Base-by-base conservation (phyloP, 1,284 basidiomycete species). In the Malassezia equina region DNA sequence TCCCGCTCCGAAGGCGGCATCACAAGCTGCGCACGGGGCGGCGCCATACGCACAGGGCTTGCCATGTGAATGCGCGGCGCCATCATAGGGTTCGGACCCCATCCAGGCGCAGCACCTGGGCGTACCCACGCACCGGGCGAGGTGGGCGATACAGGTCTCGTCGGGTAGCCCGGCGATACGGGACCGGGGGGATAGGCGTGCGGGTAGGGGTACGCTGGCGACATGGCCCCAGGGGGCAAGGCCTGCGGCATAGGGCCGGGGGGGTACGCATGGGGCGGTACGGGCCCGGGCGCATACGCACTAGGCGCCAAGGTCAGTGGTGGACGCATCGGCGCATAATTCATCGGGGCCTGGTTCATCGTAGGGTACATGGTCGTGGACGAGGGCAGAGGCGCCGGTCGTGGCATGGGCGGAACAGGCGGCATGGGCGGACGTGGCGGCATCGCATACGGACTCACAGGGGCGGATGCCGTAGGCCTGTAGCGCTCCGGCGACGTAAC, bases 21-120 rank as follows among this genome's bases (percentile, higher is more conserved):
- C 23, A 55, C 31, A n/a, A 56, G 34, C 36, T 56, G 41, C 7
- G 54, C 54, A 17, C 54, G 54, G 7, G 54, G 54, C 23, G 54
- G 54, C 2, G 41, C 41, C 12, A 43, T 43, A 15, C 15, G 41
- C 41, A 24, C 41, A 21, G 32, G 32, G 7, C 11, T 39, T 12
- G 19, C 36, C 36, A 39, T 39, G 19, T 39, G 36, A n/a, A 39
- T 19, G 8, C 36, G 36, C 36, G 36, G 19, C 11, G 36, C 15
- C 11, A 33, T 11, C 28, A 29, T 3, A 11, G 34, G 6, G 31
- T 32, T 8, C 31, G 8, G 15, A n/a, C 7, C n/a, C n/a, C n/a
- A n/a, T n/a, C n/a, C n/a, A n/a, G 32, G 32, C 32, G 11, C 32
- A 13, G 32, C 32, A 11, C 32, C 32, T n/a, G 32, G 32, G 2